Percentiles rank a stretch among this genome's conserved stretches.
Conservation (phyloP, 2,329 filamentous ascomycete species). For the Teratosphaeria destructans region DNA sequence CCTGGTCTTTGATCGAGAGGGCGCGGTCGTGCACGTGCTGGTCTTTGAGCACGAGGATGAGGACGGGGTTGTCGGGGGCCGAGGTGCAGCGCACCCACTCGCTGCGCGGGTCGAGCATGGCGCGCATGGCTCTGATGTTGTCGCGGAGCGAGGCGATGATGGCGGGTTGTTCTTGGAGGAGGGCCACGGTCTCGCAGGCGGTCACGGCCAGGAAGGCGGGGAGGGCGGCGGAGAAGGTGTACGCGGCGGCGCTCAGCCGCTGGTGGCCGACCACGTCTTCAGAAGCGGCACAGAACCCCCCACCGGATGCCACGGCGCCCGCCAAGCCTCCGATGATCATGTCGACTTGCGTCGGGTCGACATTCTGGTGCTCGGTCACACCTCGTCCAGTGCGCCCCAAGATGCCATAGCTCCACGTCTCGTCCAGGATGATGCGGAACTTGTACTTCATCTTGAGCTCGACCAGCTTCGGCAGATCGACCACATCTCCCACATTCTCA, state of each 20-base stretch:
- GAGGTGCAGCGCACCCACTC: conserved; percentile 86
- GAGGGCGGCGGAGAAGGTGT: conserved; percentile 90
- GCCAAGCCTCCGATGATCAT: conserved; percentile 94
- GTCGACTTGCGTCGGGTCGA: conserved; percentile 84
- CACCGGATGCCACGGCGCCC: conserved; percentile 80
- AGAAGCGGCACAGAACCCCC: conserved; percentile 88
- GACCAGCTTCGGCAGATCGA: conserved; percentile 77
- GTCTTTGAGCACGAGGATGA: conserved; percentile 73
- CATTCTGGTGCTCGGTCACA: conserved; percentile 91
- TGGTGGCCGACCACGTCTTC: conserved; percentile 93
- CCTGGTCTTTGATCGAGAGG: conserved; percentile 63
- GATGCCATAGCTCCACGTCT: conserved; percentile 95
- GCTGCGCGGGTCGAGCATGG: conserved; percentile 81
- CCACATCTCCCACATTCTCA: conserved; percentile 77
- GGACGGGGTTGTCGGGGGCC: conserved; percentile 71
- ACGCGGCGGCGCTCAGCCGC: conserved; percentile 81
- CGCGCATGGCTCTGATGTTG: conserved; percentile 74
- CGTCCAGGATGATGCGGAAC: conserved; percentile 93
- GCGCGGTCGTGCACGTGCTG: conserved; percentile 65
- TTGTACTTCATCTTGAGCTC: conserved; percentile 95
- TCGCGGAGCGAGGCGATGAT: conserved; percentile 70
- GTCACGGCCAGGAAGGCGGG: conserved; percentile 93
- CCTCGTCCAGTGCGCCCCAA: conserved; percentile 84
- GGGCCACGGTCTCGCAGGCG: conserved; percentile 76
- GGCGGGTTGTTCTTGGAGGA: conserved; percentile 80